Conservation (phyloP, 2,329 filamentous ascomycete genomes). For the Calonectria montana region DNA sequence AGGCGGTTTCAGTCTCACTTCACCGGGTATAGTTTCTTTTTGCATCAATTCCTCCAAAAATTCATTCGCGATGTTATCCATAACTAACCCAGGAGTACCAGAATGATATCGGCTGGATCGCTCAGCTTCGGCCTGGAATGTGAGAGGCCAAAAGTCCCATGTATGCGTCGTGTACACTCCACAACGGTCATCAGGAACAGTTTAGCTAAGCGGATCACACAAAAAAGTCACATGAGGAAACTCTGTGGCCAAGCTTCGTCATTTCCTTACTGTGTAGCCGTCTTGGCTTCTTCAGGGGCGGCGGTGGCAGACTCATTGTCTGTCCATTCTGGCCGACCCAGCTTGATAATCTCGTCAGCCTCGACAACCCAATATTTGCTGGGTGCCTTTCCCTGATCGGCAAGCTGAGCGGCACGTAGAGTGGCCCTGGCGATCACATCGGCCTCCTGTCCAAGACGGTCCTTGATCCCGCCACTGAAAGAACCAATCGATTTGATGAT, state of each 20-base stretch:
- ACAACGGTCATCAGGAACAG: background rate
- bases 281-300: conserved; percentile 25
- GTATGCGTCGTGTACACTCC: background rate
- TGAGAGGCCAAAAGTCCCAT: background rate
- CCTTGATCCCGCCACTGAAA: conserved; percentile 66
- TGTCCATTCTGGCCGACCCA: conserved; percentile 72
- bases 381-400: conserved; percentile 68
- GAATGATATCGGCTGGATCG: too few relatives aligned
- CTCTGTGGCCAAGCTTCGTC: background rate
- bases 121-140: background rate
- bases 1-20: background rate
- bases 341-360: conserved; percentile 70
- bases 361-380: conserved; percentile 71
- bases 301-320: conserved; percentile 12
- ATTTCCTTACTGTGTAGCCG: background rate
- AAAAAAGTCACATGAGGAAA: background rate
- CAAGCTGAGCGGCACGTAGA: conserved; percentile 68
- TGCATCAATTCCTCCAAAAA: background rate
- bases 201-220: background rate
- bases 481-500: conserved; percentile 67
- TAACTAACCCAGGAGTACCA: background rate
- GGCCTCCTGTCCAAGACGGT: conserved; percentile 79
- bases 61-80: background rate
- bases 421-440: conserved; percentile 78
- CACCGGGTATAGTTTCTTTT: background rate